Percentiles rank a stretch among this genome's conserved stretches.
These are phyloP conservation scores for Trichoderma gracile DNA, from an alignment of 2,329 filamentous ascomycete species.

Conservation along the genomic window DNA sequence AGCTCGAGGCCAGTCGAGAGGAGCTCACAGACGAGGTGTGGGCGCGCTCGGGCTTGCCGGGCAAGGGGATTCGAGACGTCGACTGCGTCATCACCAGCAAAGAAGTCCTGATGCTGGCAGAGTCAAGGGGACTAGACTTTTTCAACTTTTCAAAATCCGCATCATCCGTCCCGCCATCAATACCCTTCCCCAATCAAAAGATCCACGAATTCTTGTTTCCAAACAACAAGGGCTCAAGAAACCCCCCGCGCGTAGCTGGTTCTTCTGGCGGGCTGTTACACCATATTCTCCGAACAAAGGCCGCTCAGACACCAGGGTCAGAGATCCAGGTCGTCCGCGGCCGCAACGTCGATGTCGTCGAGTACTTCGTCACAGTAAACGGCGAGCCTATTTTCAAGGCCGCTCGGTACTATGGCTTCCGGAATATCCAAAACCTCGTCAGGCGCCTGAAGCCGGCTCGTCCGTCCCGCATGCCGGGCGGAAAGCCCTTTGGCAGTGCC, in stretches of 20 bases:
- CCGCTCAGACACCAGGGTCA: constrained; percentile 69
- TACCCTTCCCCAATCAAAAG: constrained; percentile 70
- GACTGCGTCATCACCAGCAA: constrained; percentile 98
- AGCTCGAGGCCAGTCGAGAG: constrained; percentile 89
- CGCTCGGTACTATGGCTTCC: constrained; percentile 93
- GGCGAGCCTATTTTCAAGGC: constrained; percentile 69
- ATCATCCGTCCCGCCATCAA: constrained; percentile 43
- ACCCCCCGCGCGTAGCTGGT: constrained; percentile 60
- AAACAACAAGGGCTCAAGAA: constrained; percentile 43
- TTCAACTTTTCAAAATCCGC: constrained; percentile 65
- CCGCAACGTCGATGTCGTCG: constrained; percentile 86
- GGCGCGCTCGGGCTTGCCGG: constrained; percentile 53
- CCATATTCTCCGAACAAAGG: constrained; percentile 76
- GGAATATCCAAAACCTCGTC: constrained; percentile 97
- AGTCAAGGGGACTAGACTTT: constrained; percentile 76
- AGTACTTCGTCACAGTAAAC: constrained; percentile 68
- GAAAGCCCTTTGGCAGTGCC: constrained; percentile 58
- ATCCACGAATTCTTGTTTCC: constrained; percentile 77
- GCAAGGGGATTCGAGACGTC: constrained; percentile 73
- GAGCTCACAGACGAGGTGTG: constrained; percentile 84
- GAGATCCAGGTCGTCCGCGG: constrained; percentile 71
- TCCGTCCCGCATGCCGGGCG: constrained; percentile 77
- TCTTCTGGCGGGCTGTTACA: constrained; percentile 88
- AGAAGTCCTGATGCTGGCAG: constrained; percentile 86
- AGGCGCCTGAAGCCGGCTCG: constrained; percentile 82